Evolutionary conservation across 2,329 filamentous ascomycete genomes (phyloP), one percentile per base, ranked within the genome.

Genomic region (Colletotrichum costaricense): DNA sequence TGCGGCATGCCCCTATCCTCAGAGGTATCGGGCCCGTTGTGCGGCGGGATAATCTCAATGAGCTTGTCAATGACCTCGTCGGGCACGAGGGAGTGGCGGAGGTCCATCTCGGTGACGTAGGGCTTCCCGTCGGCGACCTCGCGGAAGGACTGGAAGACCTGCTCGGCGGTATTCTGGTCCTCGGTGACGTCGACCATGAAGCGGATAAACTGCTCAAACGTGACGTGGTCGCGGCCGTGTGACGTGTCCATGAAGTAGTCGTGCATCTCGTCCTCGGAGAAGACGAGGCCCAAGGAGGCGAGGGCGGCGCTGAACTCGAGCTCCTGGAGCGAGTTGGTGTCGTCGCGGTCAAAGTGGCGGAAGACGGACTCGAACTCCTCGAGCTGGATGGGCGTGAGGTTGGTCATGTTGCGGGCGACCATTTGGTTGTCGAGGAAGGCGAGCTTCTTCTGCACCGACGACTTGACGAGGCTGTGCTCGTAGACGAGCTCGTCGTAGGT

Each of bases 101-200:
- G 89, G 82, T 99, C 97, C 86, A 99, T 93, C 85, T 99, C 97
- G 5, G 97, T 99, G 54, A 99, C 97, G 82, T 99, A 99, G 12
- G 96, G 95, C 88, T 99, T 99, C 76, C 97, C 97, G 85, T 99
- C 97, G 22, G 97, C 97, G 58, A 99, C 97, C 84, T 99, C 97
- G 71, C 93, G 92, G 90, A 99, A 99, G 76, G 94, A 97, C 85
- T 99, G 96, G 86, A 97, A 98, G 5, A 99, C 97, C 83, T 99
- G 97, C 84, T 98, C 97, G 14, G 97, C 97, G 4, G 95, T 98
- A 82, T 99, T 98, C 85, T 99, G 97, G 81, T 99, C 97, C 84
- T 99, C 97, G 14, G 97, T 99, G 63, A 98, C 97, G 78, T 97
- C 95, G 60, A 99, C 97, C 97, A 99, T 99, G 88, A 99, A 99